Base-by-base conservation (phyloP, 169 alveolate genomes). In the Ichthyophthirius multifiliis region DNA sequence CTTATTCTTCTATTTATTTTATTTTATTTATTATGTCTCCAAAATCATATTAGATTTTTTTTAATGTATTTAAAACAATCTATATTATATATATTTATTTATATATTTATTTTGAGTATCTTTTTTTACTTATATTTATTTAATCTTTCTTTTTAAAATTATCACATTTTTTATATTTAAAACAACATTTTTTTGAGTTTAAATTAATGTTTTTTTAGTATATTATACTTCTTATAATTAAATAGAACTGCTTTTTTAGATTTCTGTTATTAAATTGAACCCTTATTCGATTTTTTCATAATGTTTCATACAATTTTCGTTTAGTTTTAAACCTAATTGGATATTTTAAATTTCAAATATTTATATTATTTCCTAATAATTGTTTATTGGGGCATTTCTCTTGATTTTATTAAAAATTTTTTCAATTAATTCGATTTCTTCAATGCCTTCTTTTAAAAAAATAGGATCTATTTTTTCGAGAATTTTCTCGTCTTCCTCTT, bases 271-370 rank as follows among this genome's bases (percentile, higher is more conserved):
- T 55, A 55, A 55, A 10, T 55, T 55, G 16, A 55, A 55, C 31
- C 71, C 71, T 39, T 55, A 27, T 55, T 16, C 71, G 23, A 55
- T 55, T 6, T 55, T 55, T 10, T 55, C 71, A 27, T 55, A 55
- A 18, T 55, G 71, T 18, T 55, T 55, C 71, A 55, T 55, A 23
- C 71, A 55, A 27, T 55, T 55, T 55, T 55, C 71, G 31, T 55
- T 55, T 5, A 55, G 39, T 23, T 55, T 55, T 55, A 20, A 2
- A 20, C 71, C 71, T 55, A 55, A n/a, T n/a, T n/a, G n/a, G n/a
- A n/a, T n/a, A n/a, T n/a, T n/a, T n/a, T n/a, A n/a, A n/a, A n/a
- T n/a, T n/a, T n/a, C n/a, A n/a, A n/a, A n/a, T n/a, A n/a, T n/a
- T n/a, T n/a, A n/a, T n/a, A n/a, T n/a, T n/a, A n/a, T n/a, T n/a